Percentiles rank a stretch among this genome's conserved stretches.
These are phyloP conservation scores for Backusella circina DNA, from an alignment of 192 early-diverging fungal genomes.

Conservation along the genomic window DNA sequence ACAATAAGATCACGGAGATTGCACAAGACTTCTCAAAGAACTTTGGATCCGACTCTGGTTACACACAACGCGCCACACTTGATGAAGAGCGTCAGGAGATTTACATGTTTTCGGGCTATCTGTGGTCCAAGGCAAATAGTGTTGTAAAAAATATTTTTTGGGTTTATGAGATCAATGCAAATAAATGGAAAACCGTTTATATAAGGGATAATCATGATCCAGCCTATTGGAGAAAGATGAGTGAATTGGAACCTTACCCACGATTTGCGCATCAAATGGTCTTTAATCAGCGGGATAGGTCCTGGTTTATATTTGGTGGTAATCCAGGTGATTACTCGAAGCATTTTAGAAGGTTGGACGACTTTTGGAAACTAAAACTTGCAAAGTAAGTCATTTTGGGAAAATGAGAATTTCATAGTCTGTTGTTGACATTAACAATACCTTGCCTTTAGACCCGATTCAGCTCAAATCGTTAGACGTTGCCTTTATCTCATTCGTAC, in stretches of 20 bases:
- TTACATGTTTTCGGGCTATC: constrained; percentile 70
- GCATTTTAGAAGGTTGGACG: constrained; percentile 66
- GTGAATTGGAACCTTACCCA: constrained; percentile 63
- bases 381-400: constrained; percentile 44
- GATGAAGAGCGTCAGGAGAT: constrained; percentile 75
- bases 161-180: constrained; percentile 57
- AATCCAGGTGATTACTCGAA: constrained; percentile 76
- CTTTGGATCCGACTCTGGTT: constrained; percentile 75
- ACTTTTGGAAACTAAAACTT: constrained; percentile 80
- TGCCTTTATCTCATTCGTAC: constrained; percentile 75
- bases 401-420: not conserved
- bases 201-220: constrained; percentile 47
- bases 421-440: not conserved
- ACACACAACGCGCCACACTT: constrained; percentile 81
- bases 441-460: constrained; percentile 44
- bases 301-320: constrained; percentile 92
- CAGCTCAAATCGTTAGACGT: constrained; percentile 68
- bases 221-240: constrained; percentile 20
- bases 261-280: constrained; percentile 91
- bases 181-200: constrained; percentile 67
- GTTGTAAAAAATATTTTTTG: constrained; percentile 75
- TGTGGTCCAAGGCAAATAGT: constrained; percentile 62
- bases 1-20: constrained; percentile 73
- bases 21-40: constrained; percentile 70
- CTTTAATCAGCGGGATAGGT: constrained; percentile 66